Base-by-base conservation (phyloP, 441 rosid genomes). In the Kokia cookei region DNA sequence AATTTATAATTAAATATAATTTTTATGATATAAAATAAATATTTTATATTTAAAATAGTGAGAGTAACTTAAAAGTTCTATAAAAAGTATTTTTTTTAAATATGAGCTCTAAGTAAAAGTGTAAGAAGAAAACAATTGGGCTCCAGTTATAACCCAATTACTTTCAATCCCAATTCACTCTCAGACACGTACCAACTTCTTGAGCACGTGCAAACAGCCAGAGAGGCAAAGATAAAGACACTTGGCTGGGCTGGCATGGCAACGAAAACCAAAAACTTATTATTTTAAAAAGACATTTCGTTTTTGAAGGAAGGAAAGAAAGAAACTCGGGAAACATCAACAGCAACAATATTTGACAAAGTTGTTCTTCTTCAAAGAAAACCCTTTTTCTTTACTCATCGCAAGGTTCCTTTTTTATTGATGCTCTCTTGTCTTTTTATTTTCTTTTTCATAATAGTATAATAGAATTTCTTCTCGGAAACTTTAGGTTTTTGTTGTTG, bases 311-410 rank as follows among this genome's bases (percentile, higher is more conserved):
- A 10, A n/a, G 59, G 15, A 51, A 67, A 51, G 75, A 74, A 72
- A 53, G 42, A n/a, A 72, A 72, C 77, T 53, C 64, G 43, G 70
- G 70, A 70, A 77, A 27, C 70, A 61, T 12, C 64, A 61, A 50
- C 53, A 53, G 26, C 63, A 71, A 35, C 48, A 65, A 6, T 42
- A 40, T 24, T 53, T 35, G 62, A 58, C 45, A 69, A 59, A 68
- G 19, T 62, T 45, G 75, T 67, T 57, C 54, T 22, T 79, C 63
- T 19, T 73, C 78, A 47, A 45, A 32, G 37, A 22, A 55, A 65
- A 40, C 57, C 74, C 47, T 80, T 54, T 69, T 69, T 13, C 67
- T 72, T 48, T 42, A 32, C 45, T 9, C 74, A 12, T 17, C 15
- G 37, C 45, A 68, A 24, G 59, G 48, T 53, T n/a, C 69, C 74